Base-by-base conservation (phyloP, 164 flowering plant genomes). In the Chimonanthus praecox region DNA sequence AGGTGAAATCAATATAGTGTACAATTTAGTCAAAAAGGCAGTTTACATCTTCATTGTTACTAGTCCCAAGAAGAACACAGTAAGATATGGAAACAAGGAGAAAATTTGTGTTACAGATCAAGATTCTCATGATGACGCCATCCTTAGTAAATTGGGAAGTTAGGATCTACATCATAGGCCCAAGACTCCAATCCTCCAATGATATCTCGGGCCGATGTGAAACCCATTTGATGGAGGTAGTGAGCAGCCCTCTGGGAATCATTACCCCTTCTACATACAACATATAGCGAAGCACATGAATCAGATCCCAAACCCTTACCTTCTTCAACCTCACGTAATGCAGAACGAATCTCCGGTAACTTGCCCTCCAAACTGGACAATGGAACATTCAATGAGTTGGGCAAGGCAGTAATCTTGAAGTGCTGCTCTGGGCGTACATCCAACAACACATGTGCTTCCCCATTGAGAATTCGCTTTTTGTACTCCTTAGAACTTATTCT, bases 191-290 rank as follows among this genome's bases (percentile, higher is more conserved):
- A 71, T 15, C 99, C 99, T 3, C 98, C 99, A 64, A 89, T 69
- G 47, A 95, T 88, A 74, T 93, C 98, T 77, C 68, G 87, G 16
- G 97, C 97, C 9, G 88, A 77, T 68, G 84, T 74, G 68, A 88
- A 88, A 47, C 98, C 98, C 85, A 80, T 63, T 58, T 86, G 80
- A 74, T 84, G 97, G 66, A 95, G 93, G 67, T 47, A 75, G 51
- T 90, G 79, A 62, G 93, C 96, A 47, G 98, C 99, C 74, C 92
- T 89, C 74, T 95, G 99, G 13, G 99, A 95, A 81, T 95, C 99
- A 73, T 95, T 95, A 43, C 99, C 99, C 81, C 99, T 83, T 81
- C 99, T 84, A 68, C 99, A 93, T 6, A 95, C 71, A 5, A 94
- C 89, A 79, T 87, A 95, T 3, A 93, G 69, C 50, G 84, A 81